Base-by-base conservation (phyloP, 352 stramenopile genomes). In the Peronospora destructor region DNA sequence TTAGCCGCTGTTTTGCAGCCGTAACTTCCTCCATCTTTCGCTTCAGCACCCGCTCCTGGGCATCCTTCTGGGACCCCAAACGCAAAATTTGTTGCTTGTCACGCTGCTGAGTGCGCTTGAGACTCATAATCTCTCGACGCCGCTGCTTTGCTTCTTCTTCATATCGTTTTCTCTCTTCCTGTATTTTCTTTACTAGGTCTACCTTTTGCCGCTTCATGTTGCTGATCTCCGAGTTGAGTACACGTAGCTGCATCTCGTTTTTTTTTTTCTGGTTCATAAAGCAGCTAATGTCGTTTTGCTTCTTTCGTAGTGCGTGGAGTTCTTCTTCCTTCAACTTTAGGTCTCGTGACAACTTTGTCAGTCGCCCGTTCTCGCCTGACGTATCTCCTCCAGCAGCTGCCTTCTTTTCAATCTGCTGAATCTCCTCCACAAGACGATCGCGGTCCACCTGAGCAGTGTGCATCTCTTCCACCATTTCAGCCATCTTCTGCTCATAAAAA, bases 201-300 rank as follows among this genome's bases (percentile, higher is more conserved):
- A 94, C 84, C 42, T 92, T 94, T 49, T 94, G 84, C 5, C 80
- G 63, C 65, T 94, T 94, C 84, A 94, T 94, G 47, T 82, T 85
- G 16, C 49, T 76, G 40, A 94, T 90, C 58, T 94, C 84, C 8
- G 76, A 74, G 5, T 73, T 88, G 28, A 92, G 46, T 5, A 90
- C 77, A 14, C 83, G 72, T 26, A 91, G 49, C 40, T 94, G 78
- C 64, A 85, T 88, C 53, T 94, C 83, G 44, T 81, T 90, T 56
- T 94, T 94, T 63, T 88, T 87, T 59, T 90, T 91, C 44, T 90
- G 68, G 39, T 68, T 73, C 61, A 90, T 78, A 38, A 87, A 91
- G 19, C 74, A 71, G 38, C 85, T 85, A 51, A 92, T 89, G 19
- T 91, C 81, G 6, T 57, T 86, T 49, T 94, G 76, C 44, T 91